Conservation (phyloP, 2,329 filamentous ascomycete genomes). For the Teratosphaeria destructans region DNA sequence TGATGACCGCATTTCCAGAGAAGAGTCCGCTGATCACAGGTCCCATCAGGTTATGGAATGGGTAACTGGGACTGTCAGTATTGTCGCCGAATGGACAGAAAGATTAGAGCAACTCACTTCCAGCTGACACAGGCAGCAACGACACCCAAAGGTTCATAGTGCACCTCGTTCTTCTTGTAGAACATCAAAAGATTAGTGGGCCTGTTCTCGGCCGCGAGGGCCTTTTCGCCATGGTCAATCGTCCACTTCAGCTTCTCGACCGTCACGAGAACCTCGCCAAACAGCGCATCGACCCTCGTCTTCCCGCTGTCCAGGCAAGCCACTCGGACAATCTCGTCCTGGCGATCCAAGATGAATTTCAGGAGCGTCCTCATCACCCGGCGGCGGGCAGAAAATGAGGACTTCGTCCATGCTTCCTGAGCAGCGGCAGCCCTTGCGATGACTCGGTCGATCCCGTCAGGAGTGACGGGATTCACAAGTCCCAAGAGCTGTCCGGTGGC, state of each 20-base stretch:
- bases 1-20: constrained; percentile 78
- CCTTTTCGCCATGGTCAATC: constrained; percentile 76
- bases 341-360: constrained; percentile 75
- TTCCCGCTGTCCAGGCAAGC: constrained; percentile 92
- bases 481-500: constrained; percentile 81
- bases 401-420: constrained; percentile 66
- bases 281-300: constrained; percentile 84
- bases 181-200: constrained; percentile 89
- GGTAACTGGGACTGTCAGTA: constrained; percentile 14
- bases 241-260: constrained; percentile 93
- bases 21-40: constrained; percentile 87
- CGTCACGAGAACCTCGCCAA: constrained; percentile 91
- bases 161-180: constrained; percentile 86
- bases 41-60: constrained; percentile 85
- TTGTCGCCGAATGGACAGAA: neutral
- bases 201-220: constrained; percentile 58
- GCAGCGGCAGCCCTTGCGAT: constrained; percentile 64
- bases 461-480: constrained; percentile 63
- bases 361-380: constrained; percentile 73
- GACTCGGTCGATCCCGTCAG: constrained; percentile 66
- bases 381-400: constrained; percentile 65
- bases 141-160: constrained; percentile 86
- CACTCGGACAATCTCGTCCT: constrained; percentile 72
- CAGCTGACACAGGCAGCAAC: constrained; percentile 88
- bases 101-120: constrained; percentile 54